Percentiles rank a stretch among this genome's conserved stretches.
Evolutionary conservation across 1,139 yeast species (phyloP).

Genomic region (Citeromyces siamensis): DNA sequence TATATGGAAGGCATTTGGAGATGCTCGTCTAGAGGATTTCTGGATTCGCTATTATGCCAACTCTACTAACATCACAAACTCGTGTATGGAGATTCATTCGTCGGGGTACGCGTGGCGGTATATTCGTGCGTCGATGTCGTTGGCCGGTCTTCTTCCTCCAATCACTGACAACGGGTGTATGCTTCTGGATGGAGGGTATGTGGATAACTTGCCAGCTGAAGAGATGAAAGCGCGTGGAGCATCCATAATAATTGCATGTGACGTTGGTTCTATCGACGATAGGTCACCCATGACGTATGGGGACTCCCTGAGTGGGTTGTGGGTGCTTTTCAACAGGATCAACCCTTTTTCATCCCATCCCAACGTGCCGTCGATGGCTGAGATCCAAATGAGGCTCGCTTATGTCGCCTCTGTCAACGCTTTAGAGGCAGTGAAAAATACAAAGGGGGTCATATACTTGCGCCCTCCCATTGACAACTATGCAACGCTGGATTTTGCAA

Average conservation of each 20-base stretch:
- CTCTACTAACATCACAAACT: slow-evolving; percentile 92
- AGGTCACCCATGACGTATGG: slow-evolving; percentile 87
- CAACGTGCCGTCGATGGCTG: slow-evolving; percentile 89
- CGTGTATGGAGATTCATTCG: slow-evolving; percentile 89
- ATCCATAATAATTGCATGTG: slow-evolving; percentile 83
- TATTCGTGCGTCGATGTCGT: slow-evolving; percentile 91
- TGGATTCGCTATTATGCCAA: slow-evolving; percentile 87
- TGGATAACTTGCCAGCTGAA: slow-evolving; percentile 83
- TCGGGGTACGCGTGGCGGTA: slow-evolving; percentile 94
- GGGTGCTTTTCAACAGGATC: slow-evolving; percentile 85
- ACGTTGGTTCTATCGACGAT: slow-evolving; percentile 93
- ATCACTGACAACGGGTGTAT: slow-evolving; percentile 82
- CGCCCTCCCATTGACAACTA: slow-evolving; percentile 91
- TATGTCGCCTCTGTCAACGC: slow-evolving; percentile 95
- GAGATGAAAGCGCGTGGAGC: slow-evolving; percentile 91
- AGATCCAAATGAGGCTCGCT: slow-evolving; percentile 85
- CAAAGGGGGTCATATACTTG: slow-evolving; percentile 80
- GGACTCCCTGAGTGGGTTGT: slow-evolving; percentile 82
- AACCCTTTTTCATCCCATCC: slow-evolving; percentile 86
- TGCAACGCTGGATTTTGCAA: slow-evolving; percentile 87
- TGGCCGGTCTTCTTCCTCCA: slow-evolving; percentile 90
- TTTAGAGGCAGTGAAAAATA: slow-evolving; percentile 69
- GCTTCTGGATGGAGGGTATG: slow-evolving; percentile 93
- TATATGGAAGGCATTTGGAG: slow-evolving; percentile 92
- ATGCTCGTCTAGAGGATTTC: slow-evolving; percentile 85